Evolutionary conservation across 805 yeast species (phyloP).

Genomic region (Sugiyamaella americana): DNA sequence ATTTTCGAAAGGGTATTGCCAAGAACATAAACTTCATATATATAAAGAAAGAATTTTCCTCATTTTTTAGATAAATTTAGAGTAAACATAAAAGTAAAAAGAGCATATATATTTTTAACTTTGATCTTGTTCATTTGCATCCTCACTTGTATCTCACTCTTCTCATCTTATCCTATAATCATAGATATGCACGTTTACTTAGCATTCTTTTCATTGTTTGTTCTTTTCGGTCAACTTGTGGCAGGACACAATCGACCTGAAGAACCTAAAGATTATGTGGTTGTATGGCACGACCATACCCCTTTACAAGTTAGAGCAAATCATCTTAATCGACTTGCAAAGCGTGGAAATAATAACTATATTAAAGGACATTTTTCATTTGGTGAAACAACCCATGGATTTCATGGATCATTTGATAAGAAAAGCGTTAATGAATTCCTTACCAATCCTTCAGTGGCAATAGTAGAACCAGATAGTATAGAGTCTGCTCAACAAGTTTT

Average conservation of each 20-base stretch:
- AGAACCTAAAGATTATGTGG: constrained; percentile 13
- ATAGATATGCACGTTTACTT: no score
- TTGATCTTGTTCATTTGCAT: no score
- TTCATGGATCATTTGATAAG: constrained; percentile 41
- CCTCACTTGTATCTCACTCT: no score
- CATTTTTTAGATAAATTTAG: no score
- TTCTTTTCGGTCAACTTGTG: background rate
- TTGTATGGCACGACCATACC: constrained; percentile 9
- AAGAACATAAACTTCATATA: no score
- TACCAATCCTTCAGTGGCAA: constrained; percentile 48
- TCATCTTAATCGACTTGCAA: background rate
- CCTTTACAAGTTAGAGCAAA: background rate
- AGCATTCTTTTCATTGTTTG: background rate
- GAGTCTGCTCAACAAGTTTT: constrained; percentile 60
- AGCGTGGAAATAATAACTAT: background rate
- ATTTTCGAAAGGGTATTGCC: no score
- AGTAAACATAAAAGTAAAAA: no score
- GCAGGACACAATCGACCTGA: background rate
- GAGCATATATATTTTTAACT: no score
- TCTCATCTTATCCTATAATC: no score
- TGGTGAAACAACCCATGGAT: constrained; percentile 37
- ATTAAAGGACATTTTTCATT: constrained; percentile 17
- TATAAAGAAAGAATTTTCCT: no score
- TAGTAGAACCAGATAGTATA: constrained; percentile 64
- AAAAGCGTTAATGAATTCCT: constrained; percentile 41